These are phyloP conservation scores for Diaporthe velutina DNA, from an alignment of 2,329 filamentous ascomycete genomes.

Conservation along the genomic window DNA sequence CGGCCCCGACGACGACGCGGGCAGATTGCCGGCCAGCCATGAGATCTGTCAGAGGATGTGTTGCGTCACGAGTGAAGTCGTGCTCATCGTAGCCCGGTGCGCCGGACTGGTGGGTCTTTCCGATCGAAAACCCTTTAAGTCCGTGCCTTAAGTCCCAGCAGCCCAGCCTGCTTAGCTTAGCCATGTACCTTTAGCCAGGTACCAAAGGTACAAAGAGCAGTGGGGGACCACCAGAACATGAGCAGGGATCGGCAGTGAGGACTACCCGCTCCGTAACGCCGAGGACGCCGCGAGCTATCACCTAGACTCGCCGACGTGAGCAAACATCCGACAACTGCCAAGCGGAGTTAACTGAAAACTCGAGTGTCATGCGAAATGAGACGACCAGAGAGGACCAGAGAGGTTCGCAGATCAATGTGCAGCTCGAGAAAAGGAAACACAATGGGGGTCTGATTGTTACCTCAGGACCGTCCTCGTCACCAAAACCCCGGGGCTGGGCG, in stretches of 20 bases:
- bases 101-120: conserved; percentile 14
- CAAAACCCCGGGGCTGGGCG: conserved; percentile 9
- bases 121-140: conserved; percentile 3
- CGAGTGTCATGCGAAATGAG: conserved; percentile 13
- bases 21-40: conserved; percentile 1
- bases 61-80: conserved; percentile 24
- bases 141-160: conserved; percentile 5
- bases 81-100: conserved; percentile 3
- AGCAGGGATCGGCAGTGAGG: conserved; percentile 6
- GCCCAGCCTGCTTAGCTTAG: neutral
- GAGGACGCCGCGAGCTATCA: conserved; percentile 19
- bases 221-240: neutral
- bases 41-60: conserved; percentile 9
- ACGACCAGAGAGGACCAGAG: neutral
- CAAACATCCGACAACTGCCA: neutral
- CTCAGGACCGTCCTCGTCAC: too few species aligned
- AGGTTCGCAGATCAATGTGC: neutral
- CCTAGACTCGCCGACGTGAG: conserved; percentile 9
- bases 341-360: conserved; percentile 9
- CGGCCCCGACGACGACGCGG: neutral
- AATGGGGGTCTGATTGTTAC: neutral
- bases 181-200: too few species aligned
- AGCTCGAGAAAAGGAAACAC: neutral
- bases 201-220: neutral
- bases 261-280: conserved; percentile 3